Conservation (phyloP, 1,284 basidiomycete species). For the Trichosporon faecale region DNA sequence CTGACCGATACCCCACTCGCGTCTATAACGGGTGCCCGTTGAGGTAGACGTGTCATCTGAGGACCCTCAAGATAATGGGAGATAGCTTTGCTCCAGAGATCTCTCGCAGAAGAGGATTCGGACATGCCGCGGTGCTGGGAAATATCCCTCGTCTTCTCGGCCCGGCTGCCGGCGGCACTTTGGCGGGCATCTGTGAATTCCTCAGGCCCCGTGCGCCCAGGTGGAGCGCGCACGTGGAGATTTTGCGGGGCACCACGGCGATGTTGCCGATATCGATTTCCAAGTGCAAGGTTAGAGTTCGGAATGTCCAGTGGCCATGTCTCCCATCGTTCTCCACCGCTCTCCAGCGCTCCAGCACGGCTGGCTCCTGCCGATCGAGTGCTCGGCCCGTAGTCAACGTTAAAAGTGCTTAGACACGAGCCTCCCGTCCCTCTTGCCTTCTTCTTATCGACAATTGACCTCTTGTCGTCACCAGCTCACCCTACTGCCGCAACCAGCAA, state of each 20-base stretch:
- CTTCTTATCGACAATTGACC: neutral
- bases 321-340: too few relatives aligned
- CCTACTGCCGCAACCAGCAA: neutral
- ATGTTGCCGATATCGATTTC: slow-evolving; percentile 11
- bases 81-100: neutral
- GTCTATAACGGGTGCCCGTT: neutral
- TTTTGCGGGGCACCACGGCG: neutral
- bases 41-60: too few relatives aligned
- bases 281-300: slow-evolving; percentile 1
- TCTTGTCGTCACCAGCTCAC: neutral
- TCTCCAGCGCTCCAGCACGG: too few relatives aligned
- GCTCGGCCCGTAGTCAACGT: slow-evolving; percentile 6
- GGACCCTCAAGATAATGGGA: neutral
- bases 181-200: neutral
- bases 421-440: neutral
- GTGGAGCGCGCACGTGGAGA: neutral
- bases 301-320: neutral
- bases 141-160: neutral
- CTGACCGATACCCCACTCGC: neutral
- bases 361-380: neutral
- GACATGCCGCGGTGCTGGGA: neutral
- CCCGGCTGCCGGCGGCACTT: neutral
- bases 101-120: neutral
- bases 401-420: slow-evolving; percentile 5
- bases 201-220: neutral